Conservation (phyloP, 768 basidiomycete genomes). For the Phaeolepiota aurea region DNA sequence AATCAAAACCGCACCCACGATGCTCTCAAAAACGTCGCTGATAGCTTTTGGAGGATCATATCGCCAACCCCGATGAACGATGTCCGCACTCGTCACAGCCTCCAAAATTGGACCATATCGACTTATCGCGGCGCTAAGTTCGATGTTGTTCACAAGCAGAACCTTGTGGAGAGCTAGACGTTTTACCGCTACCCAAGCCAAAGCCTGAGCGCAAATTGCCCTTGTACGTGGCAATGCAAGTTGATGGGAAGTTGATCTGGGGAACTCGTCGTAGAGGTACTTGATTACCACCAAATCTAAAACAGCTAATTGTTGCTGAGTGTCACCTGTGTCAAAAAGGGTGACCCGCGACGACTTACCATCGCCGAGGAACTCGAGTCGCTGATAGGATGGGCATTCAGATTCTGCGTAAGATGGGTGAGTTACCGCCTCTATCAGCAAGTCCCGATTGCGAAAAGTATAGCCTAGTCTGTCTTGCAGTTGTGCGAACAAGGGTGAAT, state of each 20-base stretch:
- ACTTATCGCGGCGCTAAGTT: constrained; percentile 57
- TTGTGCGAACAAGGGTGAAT: constrained; percentile 38
- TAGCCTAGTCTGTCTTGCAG: constrained; percentile 68
- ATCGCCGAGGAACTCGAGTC: constrained; percentile 86
- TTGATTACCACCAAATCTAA: constrained; percentile 65
- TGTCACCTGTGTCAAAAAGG: background rate
- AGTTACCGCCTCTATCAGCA: constrained; percentile 74
- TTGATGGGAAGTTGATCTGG: constrained; percentile 66
- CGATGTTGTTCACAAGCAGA: constrained; percentile 60
- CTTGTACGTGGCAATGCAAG: constrained; percentile 64
- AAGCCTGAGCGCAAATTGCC: constrained; percentile 65
- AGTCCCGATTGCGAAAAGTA: constrained; percentile 48
- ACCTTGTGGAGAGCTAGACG: constrained; percentile 60
- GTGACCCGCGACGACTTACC: constrained; percentile 36
- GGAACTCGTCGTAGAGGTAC: constrained; percentile 64
- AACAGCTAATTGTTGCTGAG: constrained; percentile 48
- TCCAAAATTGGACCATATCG: constrained; percentile 54
- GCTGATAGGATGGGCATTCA: constrained; percentile 64
- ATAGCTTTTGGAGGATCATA: constrained; percentile 82
- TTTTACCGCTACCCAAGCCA: constrained; percentile 63
- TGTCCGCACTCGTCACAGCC: constrained; percentile 45
- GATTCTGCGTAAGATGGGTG: constrained; percentile 66
- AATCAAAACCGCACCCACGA: constrained; percentile 77
- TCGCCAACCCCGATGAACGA: constrained; percentile 67
- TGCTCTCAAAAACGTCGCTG: constrained; percentile 79